Conservation (phyloP, 2,329 filamentous ascomycete species). For the Paraphoma sp. region DNA sequence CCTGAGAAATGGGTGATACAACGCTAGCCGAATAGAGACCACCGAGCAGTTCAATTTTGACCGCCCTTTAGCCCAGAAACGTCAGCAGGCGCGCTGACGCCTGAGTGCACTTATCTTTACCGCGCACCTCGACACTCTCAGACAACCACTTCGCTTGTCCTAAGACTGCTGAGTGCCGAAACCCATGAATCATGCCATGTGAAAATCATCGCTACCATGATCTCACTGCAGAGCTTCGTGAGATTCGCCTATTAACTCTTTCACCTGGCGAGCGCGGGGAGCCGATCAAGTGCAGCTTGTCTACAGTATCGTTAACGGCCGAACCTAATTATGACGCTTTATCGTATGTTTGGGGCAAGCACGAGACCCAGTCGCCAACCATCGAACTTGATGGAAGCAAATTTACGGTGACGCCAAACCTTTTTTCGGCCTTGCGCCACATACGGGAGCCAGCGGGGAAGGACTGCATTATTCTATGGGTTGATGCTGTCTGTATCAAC, state of each 20-base stretch:
- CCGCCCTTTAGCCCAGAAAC: too few relatives aligned
- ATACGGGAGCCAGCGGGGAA: background rate
- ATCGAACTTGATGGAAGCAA: background rate
- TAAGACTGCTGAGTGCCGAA: too few relatives aligned
- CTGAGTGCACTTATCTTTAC: too few relatives aligned
- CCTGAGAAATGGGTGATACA: too few relatives aligned
- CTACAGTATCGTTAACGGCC: background rate
- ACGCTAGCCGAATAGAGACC: too few relatives aligned
- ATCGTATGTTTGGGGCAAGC: background rate
- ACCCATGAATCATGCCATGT: background rate
- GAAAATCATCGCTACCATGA: background rate
- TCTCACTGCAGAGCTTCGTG: background rate
- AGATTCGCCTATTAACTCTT: slow-evolving; percentile 1
- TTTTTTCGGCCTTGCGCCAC: background rate
- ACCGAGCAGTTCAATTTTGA: too few relatives aligned
- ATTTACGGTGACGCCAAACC: slow-evolving; percentile 2
- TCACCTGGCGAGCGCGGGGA: background rate
- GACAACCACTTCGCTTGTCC: too few relatives aligned
- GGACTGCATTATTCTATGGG: slow-evolving; percentile 22
- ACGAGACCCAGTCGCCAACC: background rate
- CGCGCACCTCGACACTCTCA: too few relatives aligned
- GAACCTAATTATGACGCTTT: background rate
- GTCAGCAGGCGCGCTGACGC: too few relatives aligned
- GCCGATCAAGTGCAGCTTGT: background rate
- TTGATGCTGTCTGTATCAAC: slow-evolving; percentile 30